Base-by-base conservation (phyloP, 2,329 filamentous ascomycete genomes). In the Scytalidium sp. region DNA sequence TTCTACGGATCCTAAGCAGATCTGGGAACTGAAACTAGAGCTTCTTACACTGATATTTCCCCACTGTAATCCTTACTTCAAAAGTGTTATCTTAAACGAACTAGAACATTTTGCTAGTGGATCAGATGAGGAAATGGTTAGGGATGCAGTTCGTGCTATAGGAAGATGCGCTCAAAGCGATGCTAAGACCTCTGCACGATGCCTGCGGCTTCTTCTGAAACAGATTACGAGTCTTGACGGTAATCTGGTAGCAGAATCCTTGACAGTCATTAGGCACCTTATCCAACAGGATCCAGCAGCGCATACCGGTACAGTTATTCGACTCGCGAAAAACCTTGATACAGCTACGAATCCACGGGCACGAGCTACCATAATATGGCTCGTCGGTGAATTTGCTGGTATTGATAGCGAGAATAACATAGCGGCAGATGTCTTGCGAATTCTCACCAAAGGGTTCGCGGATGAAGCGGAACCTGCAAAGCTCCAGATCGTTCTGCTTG, bases 341-440 rank as follows among this genome's bases (percentile, higher is more conserved):
- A 88, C 87, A 3, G 89, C 91, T 2, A 90, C 88, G 0, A 92
- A 94, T 53, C 85, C 94, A 1, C 87, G 91, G 53, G 94, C 94
- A 3, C 81, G 94, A 57, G 94, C 94, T 3, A 96, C 90, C 45
- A 97, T 99, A 55, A 88, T 99, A 59, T 99, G 94, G 94, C 81
- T 99, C 1, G 92, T 97, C 0, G 94, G 94, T 42, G 94, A 99
- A 68, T 97, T 95, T 60, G 84, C 93, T 0, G 90, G 90, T 0
- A 69, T 87, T 2, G 83, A 90, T 49, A 81, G 85, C 9, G 85
- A 92, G 52, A 85, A 94, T 64, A 96, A 95, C 61, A 93, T 99
- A 53, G 94, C 94, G 0, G 85, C 93, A 0, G 94, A 99, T 62
- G 91, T 97, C 6, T 73, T 97, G 27, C 84, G 94, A 7, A 93